A percentile compares a stretch with the other conserved stretches of the same genome.
phyloP scores from a whole-genome alignment of 768 basidiomycete species.

The Russula sp. region DNA sequence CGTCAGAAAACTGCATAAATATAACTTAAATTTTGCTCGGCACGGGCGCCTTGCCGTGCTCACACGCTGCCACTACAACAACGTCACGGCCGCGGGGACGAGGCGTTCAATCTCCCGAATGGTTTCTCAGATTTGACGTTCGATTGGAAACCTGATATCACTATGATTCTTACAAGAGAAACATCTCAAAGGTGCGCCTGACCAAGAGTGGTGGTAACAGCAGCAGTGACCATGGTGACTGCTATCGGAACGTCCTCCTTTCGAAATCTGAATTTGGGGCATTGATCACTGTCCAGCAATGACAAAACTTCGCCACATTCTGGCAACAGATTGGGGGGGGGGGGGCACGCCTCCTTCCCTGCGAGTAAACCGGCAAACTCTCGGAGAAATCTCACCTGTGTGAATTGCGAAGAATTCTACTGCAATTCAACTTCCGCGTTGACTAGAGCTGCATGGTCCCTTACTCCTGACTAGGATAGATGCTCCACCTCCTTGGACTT shows the following conservation, averaged over 20 bases:
- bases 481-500: conserved; percentile 16
- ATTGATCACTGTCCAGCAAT: not conserved
- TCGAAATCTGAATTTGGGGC: not conserved
- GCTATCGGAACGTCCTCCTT: not conserved
- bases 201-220: not conserved
- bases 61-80: not conserved
- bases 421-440: conserved; percentile 7
- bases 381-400: conserved; percentile 1
- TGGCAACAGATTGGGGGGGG: not conserved
- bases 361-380: not conserved
- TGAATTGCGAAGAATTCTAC: not conserved
- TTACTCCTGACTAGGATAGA: conserved; percentile 1
- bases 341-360: not conserved
- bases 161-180: not conserved
- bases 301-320: not conserved
- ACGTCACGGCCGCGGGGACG: not conserved
- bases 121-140: not conserved
- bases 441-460: not conserved
- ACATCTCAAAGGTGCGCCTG: not conserved
- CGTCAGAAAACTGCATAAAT: no score
- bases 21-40: not conserved
- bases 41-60: not conserved
- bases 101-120: conserved; percentile 1
- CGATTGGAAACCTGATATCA: not conserved
- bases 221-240: not conserved